phyloP scores from a whole-genome alignment of 2,329 filamentous ascomycete genomes.

The Dactylonectria estremocensis region DNA sequence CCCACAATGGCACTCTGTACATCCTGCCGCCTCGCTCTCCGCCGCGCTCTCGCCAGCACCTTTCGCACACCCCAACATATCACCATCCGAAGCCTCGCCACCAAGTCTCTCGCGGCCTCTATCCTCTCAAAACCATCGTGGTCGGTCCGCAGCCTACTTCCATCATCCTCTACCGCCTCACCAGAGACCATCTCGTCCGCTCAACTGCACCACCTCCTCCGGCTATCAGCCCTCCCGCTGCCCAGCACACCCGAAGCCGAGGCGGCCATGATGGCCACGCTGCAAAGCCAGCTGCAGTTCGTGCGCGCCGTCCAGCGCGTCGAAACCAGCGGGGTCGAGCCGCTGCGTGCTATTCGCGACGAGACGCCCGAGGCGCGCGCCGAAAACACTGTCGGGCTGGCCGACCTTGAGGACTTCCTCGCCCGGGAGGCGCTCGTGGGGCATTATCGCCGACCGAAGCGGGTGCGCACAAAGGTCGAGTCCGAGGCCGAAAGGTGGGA shows the following conservation, averaged over 20 bases:
- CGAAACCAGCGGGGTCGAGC: slow-evolving; percentile 80
- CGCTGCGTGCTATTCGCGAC: slow-evolving; percentile 85
- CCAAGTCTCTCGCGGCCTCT: slow-evolving; percentile 45
- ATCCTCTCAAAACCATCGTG: slow-evolving; percentile 82
- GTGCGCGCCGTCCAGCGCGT: slow-evolving; percentile 89
- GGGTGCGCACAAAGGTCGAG: slow-evolving; percentile 55
- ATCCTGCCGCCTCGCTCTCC: slow-evolving; percentile 50
- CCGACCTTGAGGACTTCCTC: slow-evolving; percentile 70
- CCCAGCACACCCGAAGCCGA: slow-evolving; percentile 77
- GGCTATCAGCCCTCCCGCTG: slow-evolving; percentile 87
- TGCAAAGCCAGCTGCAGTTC: slow-evolving; percentile 89
- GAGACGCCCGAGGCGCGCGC: slow-evolving; percentile 77
- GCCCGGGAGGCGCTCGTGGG: slow-evolving; percentile 74
- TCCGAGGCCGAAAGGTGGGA: slow-evolving; percentile 77
- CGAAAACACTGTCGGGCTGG: slow-evolving; percentile 73
- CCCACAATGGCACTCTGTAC: slow-evolving; percentile 51
- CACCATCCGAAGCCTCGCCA: slow-evolving; percentile 30
- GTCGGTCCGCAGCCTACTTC: slow-evolving; percentile 85
- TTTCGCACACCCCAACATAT: slow-evolving; percentile 19
- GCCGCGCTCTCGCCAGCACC: slow-evolving; percentile 38
- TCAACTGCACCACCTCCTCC: slow-evolving; percentile 87
- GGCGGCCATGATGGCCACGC: slow-evolving; percentile 77
- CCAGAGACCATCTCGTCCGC: slow-evolving; percentile 70
- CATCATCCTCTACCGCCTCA: slow-evolving; percentile 53
- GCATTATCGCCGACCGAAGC: slow-evolving; percentile 62